Conservation (phyloP, 75 land plant species). For the Cunninghamia lanceolata region DNA sequence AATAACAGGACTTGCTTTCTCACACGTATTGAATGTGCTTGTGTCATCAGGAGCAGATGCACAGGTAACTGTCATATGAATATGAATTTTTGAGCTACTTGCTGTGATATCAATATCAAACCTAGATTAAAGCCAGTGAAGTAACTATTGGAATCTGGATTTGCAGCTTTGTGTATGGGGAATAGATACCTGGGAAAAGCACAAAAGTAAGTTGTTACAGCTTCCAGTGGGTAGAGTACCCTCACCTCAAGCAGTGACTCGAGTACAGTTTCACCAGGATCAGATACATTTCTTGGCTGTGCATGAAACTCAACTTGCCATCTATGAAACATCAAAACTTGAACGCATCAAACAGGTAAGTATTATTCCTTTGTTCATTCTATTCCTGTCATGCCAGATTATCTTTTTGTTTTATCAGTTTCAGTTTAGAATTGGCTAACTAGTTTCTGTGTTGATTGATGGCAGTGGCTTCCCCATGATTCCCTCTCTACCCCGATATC, state of each 20-base stretch:
- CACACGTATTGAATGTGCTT: slow-evolving; percentile 44
- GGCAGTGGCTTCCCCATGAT: slow-evolving; percentile 42
- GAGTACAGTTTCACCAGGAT: slow-evolving; percentile 58
- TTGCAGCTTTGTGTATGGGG: slow-evolving; percentile 52
- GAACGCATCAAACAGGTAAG: slow-evolving; percentile 46
- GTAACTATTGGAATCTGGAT: background rate
- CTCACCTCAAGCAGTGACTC: slow-evolving; percentile 24
- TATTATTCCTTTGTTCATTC: background rate
- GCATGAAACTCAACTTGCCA: slow-evolving; percentile 59
- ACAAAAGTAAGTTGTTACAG: slow-evolving; percentile 24
- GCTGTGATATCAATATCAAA: background rate
- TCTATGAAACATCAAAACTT: slow-evolving; percentile 45
- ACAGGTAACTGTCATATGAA: slow-evolving; percentile 31
- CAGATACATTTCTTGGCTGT: slow-evolving; percentile 49
- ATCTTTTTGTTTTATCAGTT: background rate
- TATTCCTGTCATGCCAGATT: background rate
- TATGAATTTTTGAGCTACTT: background rate
- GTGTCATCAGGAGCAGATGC: slow-evolving; percentile 74
- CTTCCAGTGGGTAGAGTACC: slow-evolving; percentile 27
- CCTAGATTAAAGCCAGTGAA: background rate
- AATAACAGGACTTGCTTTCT: slow-evolving; percentile 62
- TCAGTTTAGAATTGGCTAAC: background rate
- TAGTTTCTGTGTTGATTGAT: slow-evolving; percentile 2
- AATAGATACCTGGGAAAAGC: slow-evolving; percentile 57
- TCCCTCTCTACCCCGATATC: slow-evolving; percentile 33